These are phyloP conservation scores for Rhexocercosporidium sp. DNA, from an alignment of 2,329 filamentous ascomycete genomes.

Conservation along the genomic window DNA sequence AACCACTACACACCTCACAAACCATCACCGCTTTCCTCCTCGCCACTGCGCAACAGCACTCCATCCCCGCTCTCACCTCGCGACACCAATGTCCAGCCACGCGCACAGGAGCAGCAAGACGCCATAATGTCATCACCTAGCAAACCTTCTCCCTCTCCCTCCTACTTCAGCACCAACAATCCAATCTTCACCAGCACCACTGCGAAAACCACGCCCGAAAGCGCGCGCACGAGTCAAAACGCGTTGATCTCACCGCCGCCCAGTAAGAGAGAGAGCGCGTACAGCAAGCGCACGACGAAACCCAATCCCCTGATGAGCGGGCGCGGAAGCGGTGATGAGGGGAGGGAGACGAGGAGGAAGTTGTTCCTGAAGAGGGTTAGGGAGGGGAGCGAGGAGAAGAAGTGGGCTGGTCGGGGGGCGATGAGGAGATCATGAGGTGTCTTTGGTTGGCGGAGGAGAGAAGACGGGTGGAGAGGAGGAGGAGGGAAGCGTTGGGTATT, in stretches of 20 bases:
- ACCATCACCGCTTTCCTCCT: constrained; percentile 64
- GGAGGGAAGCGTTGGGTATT: constrained; percentile 38
- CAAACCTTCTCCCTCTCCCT: constrained; percentile 1
- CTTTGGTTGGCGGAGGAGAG: constrained; percentile 47
- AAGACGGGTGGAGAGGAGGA: constrained; percentile 40
- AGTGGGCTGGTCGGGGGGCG: constrained; percentile 60
- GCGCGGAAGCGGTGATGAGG: constrained; percentile 52
- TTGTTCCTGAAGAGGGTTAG: constrained; percentile 73
- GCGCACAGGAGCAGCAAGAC: constrained; percentile 35
- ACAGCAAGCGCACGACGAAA: constrained; percentile 56
- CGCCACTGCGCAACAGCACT: constrained; percentile 60
- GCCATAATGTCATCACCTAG: constrained; percentile 38
- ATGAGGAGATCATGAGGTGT: constrained; percentile 57
- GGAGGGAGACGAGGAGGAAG: constrained; percentile 66
- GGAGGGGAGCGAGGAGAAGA: constrained; percentile 62
- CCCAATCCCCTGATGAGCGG: constrained; percentile 66
- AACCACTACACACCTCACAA: constrained; percentile 47
- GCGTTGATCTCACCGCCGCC: constrained; percentile 24
- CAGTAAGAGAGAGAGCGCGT: constrained; percentile 24
- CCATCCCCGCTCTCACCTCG: constrained; percentile 50
- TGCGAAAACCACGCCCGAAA: constrained; percentile 1
- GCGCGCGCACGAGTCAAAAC: constrained; percentile 1
- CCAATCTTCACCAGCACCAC: background rate
- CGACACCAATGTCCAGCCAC: constrained; percentile 50
- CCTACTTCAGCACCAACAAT: background rate